These are phyloP conservation scores for Harrya chromipes DNA, from an alignment of 768 basidiomycete genomes.

Conservation along the genomic window DNA sequence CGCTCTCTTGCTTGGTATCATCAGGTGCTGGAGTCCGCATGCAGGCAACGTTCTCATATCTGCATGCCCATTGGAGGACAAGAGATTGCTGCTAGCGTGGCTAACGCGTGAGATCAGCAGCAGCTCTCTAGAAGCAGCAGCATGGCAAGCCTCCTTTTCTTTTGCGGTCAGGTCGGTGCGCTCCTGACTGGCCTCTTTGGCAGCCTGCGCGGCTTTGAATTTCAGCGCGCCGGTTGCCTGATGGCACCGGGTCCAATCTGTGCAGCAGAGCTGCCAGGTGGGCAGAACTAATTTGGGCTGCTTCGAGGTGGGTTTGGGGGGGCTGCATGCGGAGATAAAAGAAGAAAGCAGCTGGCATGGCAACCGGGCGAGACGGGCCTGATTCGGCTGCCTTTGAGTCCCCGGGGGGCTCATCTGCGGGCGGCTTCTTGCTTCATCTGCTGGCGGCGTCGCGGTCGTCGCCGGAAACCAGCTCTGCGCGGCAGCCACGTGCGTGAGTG, in stretches of 20 bases:
- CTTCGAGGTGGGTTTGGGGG: constrained; percentile 71
- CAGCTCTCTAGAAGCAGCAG: constrained; percentile 24
- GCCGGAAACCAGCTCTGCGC: no score
- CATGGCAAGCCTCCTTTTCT: constrained; percentile 71
- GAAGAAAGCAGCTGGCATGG: constrained; percentile 24
- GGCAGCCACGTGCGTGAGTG: no score
- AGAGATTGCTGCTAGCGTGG: constrained; percentile 84
- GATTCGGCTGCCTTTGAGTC: no score
- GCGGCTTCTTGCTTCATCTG: no score
- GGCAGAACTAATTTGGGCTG: constrained; percentile 93
- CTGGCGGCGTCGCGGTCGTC: no score
- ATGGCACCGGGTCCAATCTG: constrained; percentile 88
- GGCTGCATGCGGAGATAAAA: constrained; percentile 43
- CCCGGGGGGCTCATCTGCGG: no score
- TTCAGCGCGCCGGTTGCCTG: constrained; percentile 77
- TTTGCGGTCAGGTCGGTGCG: constrained; percentile 74
- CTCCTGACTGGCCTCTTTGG: constrained; percentile 90
- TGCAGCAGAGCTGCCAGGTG: constrained; percentile 96
- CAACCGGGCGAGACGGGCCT: constrained; percentile 28
- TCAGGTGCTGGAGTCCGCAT: no score
- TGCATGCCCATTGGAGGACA: constrained; percentile 79
- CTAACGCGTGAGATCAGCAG: constrained; percentile 38
- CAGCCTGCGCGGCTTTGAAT: constrained; percentile 87
- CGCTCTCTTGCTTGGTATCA: constrained; percentile 92
- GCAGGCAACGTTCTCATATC: no score